Base-by-base conservation (phyloP, 2,329 filamentous ascomycete genomes). In the Cryphonectria carpinicola region DNA sequence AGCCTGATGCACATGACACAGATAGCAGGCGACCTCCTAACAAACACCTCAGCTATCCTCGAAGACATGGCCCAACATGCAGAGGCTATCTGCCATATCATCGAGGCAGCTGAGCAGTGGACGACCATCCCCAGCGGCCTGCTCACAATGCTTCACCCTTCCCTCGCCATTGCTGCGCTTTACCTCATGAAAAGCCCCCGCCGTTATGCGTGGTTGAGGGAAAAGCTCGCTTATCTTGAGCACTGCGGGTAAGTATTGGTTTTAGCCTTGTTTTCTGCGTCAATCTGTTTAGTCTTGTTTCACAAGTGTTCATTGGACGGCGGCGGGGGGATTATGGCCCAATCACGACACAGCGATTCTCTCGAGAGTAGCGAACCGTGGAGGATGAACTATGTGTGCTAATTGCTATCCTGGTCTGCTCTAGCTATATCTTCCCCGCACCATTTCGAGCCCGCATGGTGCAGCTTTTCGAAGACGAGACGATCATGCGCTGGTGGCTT, bases 401-500 rank as follows among this genome's bases (percentile, higher is more conserved):
- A 64, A 67, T 25, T 37, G 4, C 32, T 17, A 64, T 22, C 35
- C 68, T 22, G 32, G 72, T 66, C 54, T 6, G n/a, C 46, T 58
- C 22, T 73, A 98, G 95, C 54, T 97, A 97, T 78, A 92, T 97
- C 35, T 95, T 93, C 75, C 92, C 95, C 1, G 84, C 89, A 41
- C 88, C 88, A 17, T 90, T 95, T 76, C 91, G 95, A 70, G 85
- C 83, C 43, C 90, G 91, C 74, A 92, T 98, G 87, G 89, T 92
- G 43, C 87, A 92, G 63, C 80, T 93, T 35, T 97, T 96, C 85
- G 84, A 87, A 71, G 88, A 93, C 60, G 86, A 89, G 19, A 89
- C 90, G 28, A 89, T 94, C 67, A 88, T 88, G 61, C 86, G 91
- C 70, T 98, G 94, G 93, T 99, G 96, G 96, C 87, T 98, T 3